Evolutionary conservation across 2,329 filamentous ascomycete genomes (phyloP).

Genomic region (Penicillium rolfsii): DNA sequence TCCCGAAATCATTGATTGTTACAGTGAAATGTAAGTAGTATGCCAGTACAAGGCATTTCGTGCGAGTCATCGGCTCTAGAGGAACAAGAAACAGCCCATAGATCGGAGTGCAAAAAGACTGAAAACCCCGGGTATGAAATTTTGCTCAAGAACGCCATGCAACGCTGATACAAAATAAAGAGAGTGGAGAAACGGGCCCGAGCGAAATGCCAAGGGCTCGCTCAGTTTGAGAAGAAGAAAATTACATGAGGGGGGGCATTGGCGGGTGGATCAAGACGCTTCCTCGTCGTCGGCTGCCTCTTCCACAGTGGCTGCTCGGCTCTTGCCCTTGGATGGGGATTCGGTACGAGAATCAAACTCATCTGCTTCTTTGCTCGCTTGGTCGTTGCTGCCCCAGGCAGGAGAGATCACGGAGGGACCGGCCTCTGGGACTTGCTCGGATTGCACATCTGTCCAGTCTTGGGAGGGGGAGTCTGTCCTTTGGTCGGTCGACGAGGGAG

Average conservation of each 20-base stretch:
- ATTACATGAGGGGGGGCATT: constrained; percentile 11
- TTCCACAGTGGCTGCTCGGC: constrained; percentile 41
- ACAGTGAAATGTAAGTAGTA: not conserved
- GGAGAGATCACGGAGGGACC: constrained; percentile 19
- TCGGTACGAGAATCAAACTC: constrained; percentile 18
- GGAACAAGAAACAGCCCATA: not conserved
- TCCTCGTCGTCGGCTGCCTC: constrained; percentile 39
- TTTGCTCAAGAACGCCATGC: constrained; percentile 34
- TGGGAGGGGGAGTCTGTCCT: constrained; percentile 34
- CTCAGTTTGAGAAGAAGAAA: constrained; percentile 7
- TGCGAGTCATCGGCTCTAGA: constrained; percentile 3
- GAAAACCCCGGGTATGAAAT: constrained; percentile 32
- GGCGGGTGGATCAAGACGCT: constrained; percentile 11
- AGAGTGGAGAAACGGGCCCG: not conserved
- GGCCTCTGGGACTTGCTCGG: constrained; percentile 24
- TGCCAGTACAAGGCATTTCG: not conserved
- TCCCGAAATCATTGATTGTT: constrained; percentile 1
- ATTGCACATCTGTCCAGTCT: constrained; percentile 36
- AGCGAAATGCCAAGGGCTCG: not conserved
- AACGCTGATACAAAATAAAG: constrained; percentile 24
- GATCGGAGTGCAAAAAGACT: constrained; percentile 17
- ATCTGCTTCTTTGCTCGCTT: constrained; percentile 3
- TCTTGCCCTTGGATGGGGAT: constrained; percentile 41
- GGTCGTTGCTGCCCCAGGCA: constrained; percentile 18
- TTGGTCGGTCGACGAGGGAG: constrained; percentile 13